phyloP scores from a whole-genome alignment of 148 eudicot genomes.

The Fagopyrum esculentum region DNA sequence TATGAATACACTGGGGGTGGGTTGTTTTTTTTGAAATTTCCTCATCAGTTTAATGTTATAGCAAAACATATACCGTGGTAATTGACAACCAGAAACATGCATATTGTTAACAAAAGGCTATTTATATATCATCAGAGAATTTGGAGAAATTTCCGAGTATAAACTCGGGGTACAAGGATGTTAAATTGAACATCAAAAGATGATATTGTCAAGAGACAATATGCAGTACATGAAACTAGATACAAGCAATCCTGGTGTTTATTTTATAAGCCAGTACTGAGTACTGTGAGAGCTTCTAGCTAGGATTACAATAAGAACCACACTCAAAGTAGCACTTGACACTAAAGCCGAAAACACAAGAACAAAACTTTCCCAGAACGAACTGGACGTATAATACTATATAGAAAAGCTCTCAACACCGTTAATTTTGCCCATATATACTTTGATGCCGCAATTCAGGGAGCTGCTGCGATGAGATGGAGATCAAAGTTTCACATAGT shows the following conservation, averaged over 20 bases:
- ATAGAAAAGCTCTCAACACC: not conserved
- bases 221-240: not conserved
- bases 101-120: too few species aligned
- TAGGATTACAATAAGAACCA: constrained; percentile 7
- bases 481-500: too few species aligned
- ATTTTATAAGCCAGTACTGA: constrained; percentile 6
- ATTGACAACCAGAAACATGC: too few species aligned
- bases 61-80: too few species aligned
- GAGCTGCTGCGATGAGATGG: not conserved
- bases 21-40: too few species aligned
- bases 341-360: constrained; percentile 6
- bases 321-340: constrained; percentile 1
- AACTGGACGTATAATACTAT: constrained; percentile 5
- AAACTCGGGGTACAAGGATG: not conserved
- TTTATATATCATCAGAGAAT: too few species aligned
- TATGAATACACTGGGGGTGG: too few species aligned
- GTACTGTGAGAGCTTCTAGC: not conserved
- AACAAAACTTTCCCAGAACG: constrained; percentile 7
- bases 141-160: not conserved
- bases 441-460: not conserved
- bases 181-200: not conserved
- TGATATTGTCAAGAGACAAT: not conserved
- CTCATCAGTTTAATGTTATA: too few species aligned
- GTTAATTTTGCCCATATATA: not conserved
- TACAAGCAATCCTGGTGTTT: constrained; percentile 1